Conservation (phyloP, 306 rosid species). For the Ziziphus jujuba region DNA sequence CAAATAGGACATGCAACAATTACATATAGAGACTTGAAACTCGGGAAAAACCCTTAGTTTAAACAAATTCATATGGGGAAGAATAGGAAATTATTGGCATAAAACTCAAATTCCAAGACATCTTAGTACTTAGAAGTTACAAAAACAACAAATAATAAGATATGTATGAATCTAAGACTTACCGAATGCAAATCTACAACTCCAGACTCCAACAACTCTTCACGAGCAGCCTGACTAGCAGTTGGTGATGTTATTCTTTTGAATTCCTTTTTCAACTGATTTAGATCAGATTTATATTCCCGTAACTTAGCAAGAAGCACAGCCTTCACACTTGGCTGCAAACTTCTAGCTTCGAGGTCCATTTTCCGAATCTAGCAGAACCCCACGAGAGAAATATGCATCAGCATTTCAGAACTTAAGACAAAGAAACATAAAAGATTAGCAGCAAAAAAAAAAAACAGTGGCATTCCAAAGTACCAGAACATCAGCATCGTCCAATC, state of each 20-base stretch:
- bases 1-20: no score
- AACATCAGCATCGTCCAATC: conserved; percentile 77
- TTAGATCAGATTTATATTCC: conserved; percentile 86
- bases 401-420: conserved; percentile 7
- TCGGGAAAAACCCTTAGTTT: not conserved
- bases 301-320: conserved; percentile 81
- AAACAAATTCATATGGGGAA: not conserved
- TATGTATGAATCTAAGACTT: conserved; percentile 23
- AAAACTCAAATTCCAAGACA: not conserved
- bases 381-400: not conserved
- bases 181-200: conserved; percentile 56
- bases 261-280: conserved; percentile 69
- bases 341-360: conserved; percentile 89
- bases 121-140: not conserved
- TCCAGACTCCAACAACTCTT: conserved; percentile 72
- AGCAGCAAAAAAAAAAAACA: not conserved
- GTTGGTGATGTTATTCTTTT: conserved; percentile 70
- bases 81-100: not conserved
- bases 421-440: not conserved
- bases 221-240: conserved; percentile 74
- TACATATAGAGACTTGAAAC: no score
- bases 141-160: not conserved
- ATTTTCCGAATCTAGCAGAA: conserved; percentile 70
- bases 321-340: conserved; percentile 81
- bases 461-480: conserved; percentile 47